Evolutionary conservation across 352 stramenopile genomes (phyloP).

Genomic region (Elongisporangium undulatum): DNA sequence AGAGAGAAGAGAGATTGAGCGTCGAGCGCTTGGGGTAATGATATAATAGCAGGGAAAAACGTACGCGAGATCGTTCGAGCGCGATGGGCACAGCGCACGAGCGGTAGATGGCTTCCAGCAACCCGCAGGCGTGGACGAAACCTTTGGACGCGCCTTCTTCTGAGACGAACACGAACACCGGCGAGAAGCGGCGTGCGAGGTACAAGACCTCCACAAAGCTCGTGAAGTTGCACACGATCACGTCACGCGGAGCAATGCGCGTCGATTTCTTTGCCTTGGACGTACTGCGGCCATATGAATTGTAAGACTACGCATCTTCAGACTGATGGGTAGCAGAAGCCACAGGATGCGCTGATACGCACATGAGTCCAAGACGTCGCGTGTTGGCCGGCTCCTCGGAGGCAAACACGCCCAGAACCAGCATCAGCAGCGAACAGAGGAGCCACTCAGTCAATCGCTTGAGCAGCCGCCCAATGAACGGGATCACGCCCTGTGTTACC

Average conservation of each 20-base stretch:
- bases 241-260: conserved; percentile 40
- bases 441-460: conserved; percentile 69
- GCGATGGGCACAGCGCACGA: conserved; percentile 43
- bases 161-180: conserved; percentile 65
- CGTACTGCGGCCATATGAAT: neutral
- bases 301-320: neutral
- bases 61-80: conserved; percentile 27
- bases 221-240: conserved; percentile 83
- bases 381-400: conserved; percentile 69
- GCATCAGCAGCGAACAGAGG: conserved; percentile 60
- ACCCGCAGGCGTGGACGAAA: conserved; percentile 56
- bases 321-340: neutral
- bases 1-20: neutral
- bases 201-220: conserved; percentile 80
- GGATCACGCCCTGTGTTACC: conserved; percentile 30
- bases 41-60: conserved; percentile 3
- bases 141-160: conserved; percentile 47
- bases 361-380: conserved; percentile 59
- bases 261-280: conserved; percentile 31
- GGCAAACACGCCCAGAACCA: conserved; percentile 64
- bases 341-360: neutral
- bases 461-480: conserved; percentile 59
- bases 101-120: conserved; percentile 64
- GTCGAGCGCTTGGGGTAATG: too few relatives aligned
- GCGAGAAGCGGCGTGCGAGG: conserved; percentile 72